phyloP scores from a whole-genome alignment of 2,329 filamentous ascomycete genomes.

The Ilyonectria mors-panacis region DNA sequence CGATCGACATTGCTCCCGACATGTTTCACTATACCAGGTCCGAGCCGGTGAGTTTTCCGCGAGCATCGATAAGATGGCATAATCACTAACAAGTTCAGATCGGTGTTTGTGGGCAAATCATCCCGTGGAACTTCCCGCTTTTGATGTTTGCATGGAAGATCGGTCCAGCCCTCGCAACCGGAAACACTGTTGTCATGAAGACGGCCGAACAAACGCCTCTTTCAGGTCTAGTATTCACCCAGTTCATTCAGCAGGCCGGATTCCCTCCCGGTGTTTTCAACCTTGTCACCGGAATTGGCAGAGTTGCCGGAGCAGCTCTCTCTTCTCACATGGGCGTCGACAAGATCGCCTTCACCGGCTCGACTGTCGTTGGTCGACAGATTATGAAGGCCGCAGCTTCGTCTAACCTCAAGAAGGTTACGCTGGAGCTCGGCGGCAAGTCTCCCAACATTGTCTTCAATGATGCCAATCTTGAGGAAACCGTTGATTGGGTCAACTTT shows the following conservation, averaged over 20 bases:
- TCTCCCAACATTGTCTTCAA: slow-evolving; percentile 5
- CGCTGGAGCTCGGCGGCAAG: slow-evolving; percentile 1
- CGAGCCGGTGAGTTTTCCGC: slow-evolving; percentile 65
- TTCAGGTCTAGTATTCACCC: neutral
- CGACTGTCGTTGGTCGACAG: neutral
- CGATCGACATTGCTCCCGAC: slow-evolving; percentile 79
- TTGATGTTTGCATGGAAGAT: slow-evolving; percentile 9
- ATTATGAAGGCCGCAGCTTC: slow-evolving; percentile 3
- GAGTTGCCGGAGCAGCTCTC: neutral
- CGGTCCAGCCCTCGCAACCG: neutral
- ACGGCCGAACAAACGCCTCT: slow-evolving; percentile 2
- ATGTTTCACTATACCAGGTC: slow-evolving; percentile 83
- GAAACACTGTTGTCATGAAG: slow-evolving; percentile 8
- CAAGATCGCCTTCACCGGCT: slow-evolving; percentile 4
- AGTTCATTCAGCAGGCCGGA: neutral
- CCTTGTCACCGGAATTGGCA: neutral
- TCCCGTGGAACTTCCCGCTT: slow-evolving; percentile 7
- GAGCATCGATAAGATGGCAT: too few species aligned
- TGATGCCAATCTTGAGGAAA: neutral
- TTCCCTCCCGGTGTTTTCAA: slow-evolving; percentile 7
- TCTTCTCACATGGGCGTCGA: neutral
- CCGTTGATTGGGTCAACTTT: neutral
- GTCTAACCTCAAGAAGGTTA: slow-evolving; percentile 4
- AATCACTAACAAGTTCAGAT: neutral
- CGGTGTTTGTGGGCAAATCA: slow-evolving; percentile 6